phyloP scores from a whole-genome alignment of 768 basidiomycete species.

The Tephrocybe sp. region DNA sequence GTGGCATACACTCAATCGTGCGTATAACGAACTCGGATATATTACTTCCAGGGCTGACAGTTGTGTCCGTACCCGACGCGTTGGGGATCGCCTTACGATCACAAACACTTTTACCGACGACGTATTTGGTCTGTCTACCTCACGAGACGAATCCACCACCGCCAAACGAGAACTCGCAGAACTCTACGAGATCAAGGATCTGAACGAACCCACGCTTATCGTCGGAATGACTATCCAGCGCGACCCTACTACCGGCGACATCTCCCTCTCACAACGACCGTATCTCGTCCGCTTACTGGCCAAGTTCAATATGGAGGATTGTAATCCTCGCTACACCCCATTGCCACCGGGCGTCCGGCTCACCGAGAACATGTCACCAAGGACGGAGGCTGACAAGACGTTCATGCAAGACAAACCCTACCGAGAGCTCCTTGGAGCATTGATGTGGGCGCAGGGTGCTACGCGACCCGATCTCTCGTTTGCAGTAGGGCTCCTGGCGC shows the following conservation, averaged over 20 bases:
- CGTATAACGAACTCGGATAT: not conserved
- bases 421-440: not conserved
- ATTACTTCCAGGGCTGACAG: not conserved
- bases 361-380: not conserved
- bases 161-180: not conserved
- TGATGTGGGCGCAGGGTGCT: not conserved
- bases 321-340: not conserved
- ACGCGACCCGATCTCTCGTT: conserved; percentile 23
- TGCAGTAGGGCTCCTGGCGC: conserved; percentile 19
- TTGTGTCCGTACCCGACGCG: not conserved
- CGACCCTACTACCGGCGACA: not conserved
- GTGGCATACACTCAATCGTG: not conserved
- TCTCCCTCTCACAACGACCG: not conserved
- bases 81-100: not conserved
- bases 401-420: conserved; percentile 1
- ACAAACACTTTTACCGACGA: not conserved
- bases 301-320: not conserved
- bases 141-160: not conserved
- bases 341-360: not conserved
- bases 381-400: not conserved
- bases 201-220: not conserved
- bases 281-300: not conserved
- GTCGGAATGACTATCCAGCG: not conserved
- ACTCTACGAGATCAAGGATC: not conserved
- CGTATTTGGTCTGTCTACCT: not conserved